phyloP scores from a whole-genome alignment of 306 rosid species.

The Cercis canadensis region DNA sequence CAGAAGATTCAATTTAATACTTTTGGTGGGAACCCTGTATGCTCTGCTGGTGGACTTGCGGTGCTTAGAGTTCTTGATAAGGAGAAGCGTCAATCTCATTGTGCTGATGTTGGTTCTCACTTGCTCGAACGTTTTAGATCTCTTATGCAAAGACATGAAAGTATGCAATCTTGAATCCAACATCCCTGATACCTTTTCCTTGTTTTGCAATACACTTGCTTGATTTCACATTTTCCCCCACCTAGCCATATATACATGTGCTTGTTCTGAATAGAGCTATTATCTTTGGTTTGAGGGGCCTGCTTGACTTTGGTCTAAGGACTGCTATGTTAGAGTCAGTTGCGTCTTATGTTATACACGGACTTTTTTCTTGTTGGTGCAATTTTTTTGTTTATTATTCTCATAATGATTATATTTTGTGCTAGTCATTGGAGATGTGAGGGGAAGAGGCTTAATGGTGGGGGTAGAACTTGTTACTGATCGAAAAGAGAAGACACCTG shows the following conservation, averaged over 20 bases:
- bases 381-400: conserved; percentile 16
- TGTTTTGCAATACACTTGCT: too few relatives aligned
- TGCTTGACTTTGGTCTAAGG: too few relatives aligned
- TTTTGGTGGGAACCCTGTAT: conserved; percentile 91
- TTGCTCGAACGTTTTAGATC: conserved; percentile 72
- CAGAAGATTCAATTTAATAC: conserved; percentile 85
- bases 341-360: not conserved
- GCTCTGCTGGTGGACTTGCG: conserved; percentile 92
- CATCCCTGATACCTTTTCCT: not conserved
- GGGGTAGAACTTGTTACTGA: conserved; percentile 80
- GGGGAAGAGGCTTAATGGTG: conserved; percentile 90
- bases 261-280: too few relatives aligned
- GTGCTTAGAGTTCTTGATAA: conserved; percentile 82
- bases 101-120: conserved; percentile 79
- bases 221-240: too few relatives aligned
- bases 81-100: conserved; percentile 90
- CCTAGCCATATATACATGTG: too few relatives aligned
- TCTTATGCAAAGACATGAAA: conserved; percentile 71
- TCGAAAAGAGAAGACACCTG: conserved; percentile 69
- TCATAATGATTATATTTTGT: conserved; percentile 30
- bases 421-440: conserved; percentile 83
- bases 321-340: not conserved
- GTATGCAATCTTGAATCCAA: conserved; percentile 49
- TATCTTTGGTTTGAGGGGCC: too few relatives aligned
- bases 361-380: not conserved